These are phyloP conservation scores for Xylaria venustula DNA, from an alignment of 495 filamentous ascomycete species.

Conservation along the genomic window DNA sequence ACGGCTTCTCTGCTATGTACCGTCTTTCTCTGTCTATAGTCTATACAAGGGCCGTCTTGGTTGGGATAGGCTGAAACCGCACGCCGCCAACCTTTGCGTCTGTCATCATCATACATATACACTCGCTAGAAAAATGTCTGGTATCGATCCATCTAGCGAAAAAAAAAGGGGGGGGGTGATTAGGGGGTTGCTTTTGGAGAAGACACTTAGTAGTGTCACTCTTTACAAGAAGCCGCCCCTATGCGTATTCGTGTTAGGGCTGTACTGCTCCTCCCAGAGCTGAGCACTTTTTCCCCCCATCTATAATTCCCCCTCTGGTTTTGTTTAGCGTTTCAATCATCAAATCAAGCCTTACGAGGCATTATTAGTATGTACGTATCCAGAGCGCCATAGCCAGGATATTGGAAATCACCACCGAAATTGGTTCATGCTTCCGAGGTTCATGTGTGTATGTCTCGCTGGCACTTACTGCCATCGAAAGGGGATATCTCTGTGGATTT, in stretches of 20 bases:
- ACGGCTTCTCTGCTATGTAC: constrained; percentile 1
- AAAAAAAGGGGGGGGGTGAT: too few species aligned
- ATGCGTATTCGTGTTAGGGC: too few species aligned
- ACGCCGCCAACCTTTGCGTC: too few species aligned
- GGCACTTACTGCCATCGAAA: background rate
- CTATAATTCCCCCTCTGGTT: too few species aligned
- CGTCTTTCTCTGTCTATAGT: background rate
- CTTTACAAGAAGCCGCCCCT: too few species aligned
- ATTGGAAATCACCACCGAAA: constrained; percentile 2
- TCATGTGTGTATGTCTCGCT: constrained; percentile 1
- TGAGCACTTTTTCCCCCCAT: background rate
- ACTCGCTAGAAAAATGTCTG: too few species aligned
- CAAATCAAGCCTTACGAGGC: constrained; percentile 7
- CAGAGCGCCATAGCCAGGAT: constrained; percentile 12
- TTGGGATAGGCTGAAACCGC: too few species aligned
- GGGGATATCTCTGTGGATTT: constrained; percentile 4
- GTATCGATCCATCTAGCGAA: too few species aligned
- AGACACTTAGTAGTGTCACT: too few species aligned
- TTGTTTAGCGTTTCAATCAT: too few species aligned
- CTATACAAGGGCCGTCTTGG: background rate
- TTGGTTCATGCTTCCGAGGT: background rate
- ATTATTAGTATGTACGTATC: constrained; percentile 6
- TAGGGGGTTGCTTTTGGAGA: too few species aligned
- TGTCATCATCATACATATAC: too few species aligned
- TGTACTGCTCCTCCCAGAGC: background rate